Evolutionary conservation across 768 basidiomycete species (phyloP).

Genomic region (Podaxis sp.): DNA sequence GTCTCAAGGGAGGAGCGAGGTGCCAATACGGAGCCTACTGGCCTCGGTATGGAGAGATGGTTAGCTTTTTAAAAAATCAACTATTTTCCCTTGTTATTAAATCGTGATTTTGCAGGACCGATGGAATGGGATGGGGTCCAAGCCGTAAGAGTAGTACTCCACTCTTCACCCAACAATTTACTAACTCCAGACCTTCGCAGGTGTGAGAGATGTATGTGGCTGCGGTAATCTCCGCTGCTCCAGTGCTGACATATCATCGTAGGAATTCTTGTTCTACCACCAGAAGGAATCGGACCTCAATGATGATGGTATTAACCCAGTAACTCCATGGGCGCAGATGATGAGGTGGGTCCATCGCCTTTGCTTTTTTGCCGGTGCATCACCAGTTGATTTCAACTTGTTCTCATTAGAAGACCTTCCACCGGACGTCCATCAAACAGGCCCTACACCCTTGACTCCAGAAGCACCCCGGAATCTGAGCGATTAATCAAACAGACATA

Average conservation of each 20-base stretch:
- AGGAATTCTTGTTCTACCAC: slow-evolving; percentile 86
- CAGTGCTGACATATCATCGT: slow-evolving; percentile 19
- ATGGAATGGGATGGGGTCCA: slow-evolving; percentile 82
- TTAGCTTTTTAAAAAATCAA: slow-evolving; percentile 24
- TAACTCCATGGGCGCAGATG: slow-evolving; percentile 76
- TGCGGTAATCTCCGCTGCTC: slow-evolving; percentile 16
- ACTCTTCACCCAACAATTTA: slow-evolving; percentile 9
- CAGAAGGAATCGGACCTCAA: slow-evolving; percentile 71
- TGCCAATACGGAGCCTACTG: slow-evolving; percentile 78
- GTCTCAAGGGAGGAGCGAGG: slow-evolving; percentile 71
- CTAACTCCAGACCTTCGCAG: slow-evolving; percentile 26
- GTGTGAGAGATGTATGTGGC: slow-evolving; percentile 50
- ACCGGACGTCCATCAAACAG: slow-evolving; percentile 27
- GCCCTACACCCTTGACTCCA: slow-evolving; percentile 34
- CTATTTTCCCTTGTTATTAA: slow-evolving; percentile 7
- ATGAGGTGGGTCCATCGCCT: slow-evolving; percentile 49
- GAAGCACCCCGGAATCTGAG: slow-evolving; percentile 50
- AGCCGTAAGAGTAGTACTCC: slow-evolving; percentile 54
- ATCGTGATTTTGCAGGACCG: slow-evolving; percentile 34
- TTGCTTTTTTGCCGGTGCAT: slow-evolving; percentile 16
- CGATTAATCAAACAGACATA: slow-evolving; percentile 84
- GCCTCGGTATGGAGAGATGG: slow-evolving; percentile 87
- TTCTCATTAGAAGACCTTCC: slow-evolving; percentile 22
- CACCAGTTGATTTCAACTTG: slow-evolving; percentile 11
- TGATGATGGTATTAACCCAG: slow-evolving; percentile 54